phyloP scores from a whole-genome alignment of 129 eudicot species.

The Artemisia annua region DNA sequence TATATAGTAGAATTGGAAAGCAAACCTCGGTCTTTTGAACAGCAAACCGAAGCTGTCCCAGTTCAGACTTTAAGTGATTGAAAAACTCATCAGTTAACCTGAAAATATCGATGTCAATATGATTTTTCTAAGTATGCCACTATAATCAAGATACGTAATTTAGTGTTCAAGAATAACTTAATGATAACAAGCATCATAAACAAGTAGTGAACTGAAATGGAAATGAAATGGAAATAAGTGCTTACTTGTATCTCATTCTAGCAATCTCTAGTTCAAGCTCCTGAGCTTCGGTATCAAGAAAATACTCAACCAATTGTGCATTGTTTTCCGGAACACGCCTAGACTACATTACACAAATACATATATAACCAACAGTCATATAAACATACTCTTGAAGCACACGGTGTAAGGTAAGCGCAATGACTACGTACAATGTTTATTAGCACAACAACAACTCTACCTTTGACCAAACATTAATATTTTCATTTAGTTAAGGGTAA shows the following conservation, averaged over 20 bases:
- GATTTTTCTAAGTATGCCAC: not conserved
- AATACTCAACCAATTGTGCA: constrained; percentile 70
- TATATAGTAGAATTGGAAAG: not conserved
- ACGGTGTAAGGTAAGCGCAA: not conserved
- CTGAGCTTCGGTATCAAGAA: constrained; percentile 97
- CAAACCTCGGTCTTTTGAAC: constrained; percentile 85
- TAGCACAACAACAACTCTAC: not conserved
- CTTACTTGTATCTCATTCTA: constrained; percentile 79
- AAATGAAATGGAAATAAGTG: no score
- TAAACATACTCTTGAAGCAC: not conserved
- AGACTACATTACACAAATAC: constrained; percentile 40
- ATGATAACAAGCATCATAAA: no score
- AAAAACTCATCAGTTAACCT: constrained; percentile 85
- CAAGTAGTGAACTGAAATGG: no score
- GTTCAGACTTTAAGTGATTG: constrained; percentile 59
- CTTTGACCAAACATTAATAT: not conserved
- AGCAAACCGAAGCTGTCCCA: constrained; percentile 85
- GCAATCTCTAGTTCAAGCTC: constrained; percentile 91
- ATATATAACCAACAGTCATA: not conserved
- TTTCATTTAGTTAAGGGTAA: not conserved
- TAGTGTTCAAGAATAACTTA: not conserved
- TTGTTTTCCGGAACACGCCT: constrained; percentile 66
- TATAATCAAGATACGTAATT: not conserved
- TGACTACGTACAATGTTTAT: no score
- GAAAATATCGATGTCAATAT: constrained; percentile 27